These are phyloP conservation scores for Cutaneotrichosporon dermatis DNA, from an alignment of 1,284 basidiomycete species.

Conservation along the genomic window DNA sequence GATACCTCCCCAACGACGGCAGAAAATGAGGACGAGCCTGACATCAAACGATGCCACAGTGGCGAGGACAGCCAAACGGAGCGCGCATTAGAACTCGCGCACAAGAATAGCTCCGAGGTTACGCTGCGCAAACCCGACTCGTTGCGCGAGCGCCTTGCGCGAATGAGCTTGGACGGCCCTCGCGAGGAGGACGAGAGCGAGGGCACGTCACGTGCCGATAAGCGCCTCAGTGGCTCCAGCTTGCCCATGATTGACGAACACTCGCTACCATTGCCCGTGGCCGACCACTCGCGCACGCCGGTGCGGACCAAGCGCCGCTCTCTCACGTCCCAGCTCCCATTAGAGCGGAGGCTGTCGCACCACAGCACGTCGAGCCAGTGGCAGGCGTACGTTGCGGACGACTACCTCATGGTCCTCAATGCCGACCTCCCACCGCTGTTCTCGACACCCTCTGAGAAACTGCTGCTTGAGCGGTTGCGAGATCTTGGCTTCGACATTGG, in stretches of 20 bases:
- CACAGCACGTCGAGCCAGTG: conserved; percentile 32
- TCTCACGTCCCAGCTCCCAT: conserved; percentile 67
- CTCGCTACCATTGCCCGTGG: conserved; percentile 41
- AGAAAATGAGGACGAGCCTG: conserved; percentile 33
- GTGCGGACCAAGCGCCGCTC: conserved; percentile 91
- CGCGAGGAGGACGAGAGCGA: conserved; percentile 40
- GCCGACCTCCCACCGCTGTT: conserved; percentile 74
- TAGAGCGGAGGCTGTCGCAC: conserved; percentile 46
- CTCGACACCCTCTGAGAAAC: conserved; percentile 73
- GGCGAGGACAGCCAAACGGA: conserved; percentile 39
- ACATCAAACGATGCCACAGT: conserved; percentile 28
- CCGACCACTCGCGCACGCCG: conserved; percentile 68
- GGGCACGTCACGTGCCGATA: conserved; percentile 11
- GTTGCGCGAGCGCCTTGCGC: conserved; percentile 7
- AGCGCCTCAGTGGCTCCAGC: conserved; percentile 48
- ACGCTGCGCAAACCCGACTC: conserved; percentile 43
- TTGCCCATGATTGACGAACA: conserved; percentile 35
- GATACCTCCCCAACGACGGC: conserved; percentile 44
- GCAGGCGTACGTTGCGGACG: conserved; percentile 44
- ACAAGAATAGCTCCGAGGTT: conserved; percentile 50
- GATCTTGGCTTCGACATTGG: conserved; percentile 83
- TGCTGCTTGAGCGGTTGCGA: conserved; percentile 70
- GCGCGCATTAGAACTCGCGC: conserved; percentile 33
- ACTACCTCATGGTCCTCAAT: conserved; percentile 67
- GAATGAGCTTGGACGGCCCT: conserved; percentile 26